phyloP scores from a whole-genome alignment of 2,329 filamentous ascomycete genomes.

The Fusarium sp. region DNA sequence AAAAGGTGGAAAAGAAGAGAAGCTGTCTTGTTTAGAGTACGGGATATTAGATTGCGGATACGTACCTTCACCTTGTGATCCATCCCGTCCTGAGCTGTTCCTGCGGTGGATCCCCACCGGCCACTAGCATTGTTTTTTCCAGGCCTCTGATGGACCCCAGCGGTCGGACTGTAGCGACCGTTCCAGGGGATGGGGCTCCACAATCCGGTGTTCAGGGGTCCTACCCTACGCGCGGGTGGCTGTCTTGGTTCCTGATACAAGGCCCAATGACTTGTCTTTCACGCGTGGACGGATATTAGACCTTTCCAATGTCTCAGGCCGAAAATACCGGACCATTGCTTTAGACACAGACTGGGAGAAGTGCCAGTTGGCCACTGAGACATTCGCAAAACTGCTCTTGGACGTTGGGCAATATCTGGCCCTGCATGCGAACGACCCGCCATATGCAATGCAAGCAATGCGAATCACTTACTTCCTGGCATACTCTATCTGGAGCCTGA shows the following conservation, averaged over 20 bases:
- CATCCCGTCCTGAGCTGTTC: conserved; percentile 37
- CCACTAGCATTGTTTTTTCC: conserved; percentile 31
- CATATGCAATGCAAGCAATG: conserved; percentile 48
- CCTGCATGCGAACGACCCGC: conserved; percentile 39
- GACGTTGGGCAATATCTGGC: conserved; percentile 12
- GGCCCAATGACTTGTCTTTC: conserved; percentile 17
- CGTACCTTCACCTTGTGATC: conserved; percentile 43
- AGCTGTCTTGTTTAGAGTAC: conserved; percentile 43
- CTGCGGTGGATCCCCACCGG: conserved; percentile 32
- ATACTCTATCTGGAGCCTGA: conserved; percentile 9
- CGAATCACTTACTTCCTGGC: conserved; percentile 42
- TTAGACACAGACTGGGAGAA: neutral
- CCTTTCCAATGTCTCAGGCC: conserved; percentile 25
- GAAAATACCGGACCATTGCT: neutral
- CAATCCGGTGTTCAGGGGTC: conserved; percentile 36
- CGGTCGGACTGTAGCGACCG: conserved; percentile 40
- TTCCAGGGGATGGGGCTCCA: conserved; percentile 30
- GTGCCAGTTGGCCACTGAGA: conserved; percentile 8
- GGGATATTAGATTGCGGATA: conserved; percentile 47
- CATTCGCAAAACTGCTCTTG: neutral
- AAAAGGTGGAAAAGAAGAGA: conserved; percentile 29
- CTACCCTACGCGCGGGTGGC: conserved; percentile 35
- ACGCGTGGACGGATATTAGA: conserved; percentile 19
- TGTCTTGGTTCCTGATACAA: conserved; percentile 29
- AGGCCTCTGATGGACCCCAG: conserved; percentile 37